Evolutionary conservation across 495 filamentous ascomycete species (phyloP), one percentile per base, ranked within the genome.

Genomic region (Barbatosphaeria neglecta): DNA sequence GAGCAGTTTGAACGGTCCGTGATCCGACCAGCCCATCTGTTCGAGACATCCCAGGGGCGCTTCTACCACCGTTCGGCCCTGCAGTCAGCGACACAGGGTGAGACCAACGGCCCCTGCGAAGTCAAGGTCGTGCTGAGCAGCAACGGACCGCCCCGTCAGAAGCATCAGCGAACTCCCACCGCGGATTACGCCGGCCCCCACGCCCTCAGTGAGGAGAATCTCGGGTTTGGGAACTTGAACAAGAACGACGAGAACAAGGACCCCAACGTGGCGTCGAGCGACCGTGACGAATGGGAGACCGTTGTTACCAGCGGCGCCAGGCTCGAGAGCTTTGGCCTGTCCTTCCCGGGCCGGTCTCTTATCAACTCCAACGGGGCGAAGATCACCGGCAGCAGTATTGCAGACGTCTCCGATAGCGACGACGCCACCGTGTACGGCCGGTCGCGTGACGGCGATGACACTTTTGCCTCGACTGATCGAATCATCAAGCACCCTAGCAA

Each of bases 311-410:
- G 47, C n/a, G 39, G 22, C 10, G 18, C 13, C 20, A 22, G 19
- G 2, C 10, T 24, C 24, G 20, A 10, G 13, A 41, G 39, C 22
- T 22, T 24, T 22, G 39, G 39, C 20, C 19, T 41, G 39, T 41
- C 39, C 13, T 51, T 37, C 7, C 22, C 22, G 22, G 19, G 10
- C 13, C 6, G 11, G 20, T 40, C 45, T 6, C 20, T 15, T 2
- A 25, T 23, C 5, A 40, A 40, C 45, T 40, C 22, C 9, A 22
- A 17, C n/a, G 43, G 20, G 4, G 24, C 38, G 27, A 59, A 64
- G 46, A 20, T 28, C 10, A 56, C 64, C 3, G 64, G 65, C n/a
- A 65, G 62, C 48, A 67, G 65, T 35, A 52, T 68, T 27, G 67
- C 65, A 0, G 54, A 64, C 39, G 62, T 49, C 28, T 68, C 64